These are phyloP conservation scores for Massariosphaeria phaeospora DNA, from an alignment of 495 filamentous ascomycete species.

Conservation along the genomic window DNA sequence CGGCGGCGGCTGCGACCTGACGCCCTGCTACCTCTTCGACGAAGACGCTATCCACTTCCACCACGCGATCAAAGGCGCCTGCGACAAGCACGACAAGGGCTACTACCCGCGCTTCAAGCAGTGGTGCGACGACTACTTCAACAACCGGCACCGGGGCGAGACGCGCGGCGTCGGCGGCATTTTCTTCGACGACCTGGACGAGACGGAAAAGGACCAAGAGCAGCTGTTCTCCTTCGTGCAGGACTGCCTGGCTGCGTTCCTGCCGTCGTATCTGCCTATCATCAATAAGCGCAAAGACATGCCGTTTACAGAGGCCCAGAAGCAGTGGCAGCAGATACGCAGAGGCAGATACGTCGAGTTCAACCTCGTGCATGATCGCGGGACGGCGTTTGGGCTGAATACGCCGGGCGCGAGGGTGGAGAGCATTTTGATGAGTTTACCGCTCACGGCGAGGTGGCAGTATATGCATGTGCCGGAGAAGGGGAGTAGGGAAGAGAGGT, in stretches of 20 bases:
- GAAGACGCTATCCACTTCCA: constrained; percentile 98
- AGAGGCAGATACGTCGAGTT: constrained; percentile 96
- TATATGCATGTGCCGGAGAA: constrained; percentile 87
- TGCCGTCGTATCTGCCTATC: constrained; percentile 89
- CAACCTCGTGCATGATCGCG: constrained; percentile 95
- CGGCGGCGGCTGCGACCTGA: constrained; percentile 90
- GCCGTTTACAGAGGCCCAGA: constrained; percentile 77
- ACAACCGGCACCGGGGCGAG: constrained; percentile 84
- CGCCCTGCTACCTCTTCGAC: constrained; percentile 89
- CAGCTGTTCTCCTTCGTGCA: constrained; percentile 88
- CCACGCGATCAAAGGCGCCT: constrained; percentile 82
- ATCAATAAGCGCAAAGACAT: constrained; percentile 82
- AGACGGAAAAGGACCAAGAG: constrained; percentile 79
- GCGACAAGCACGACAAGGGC: constrained; percentile 84
- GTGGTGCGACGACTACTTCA: constrained; percentile 98
- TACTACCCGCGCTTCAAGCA: constrained; percentile 96
- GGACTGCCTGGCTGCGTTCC: constrained; percentile 75
- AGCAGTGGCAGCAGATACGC: constrained; percentile 93
- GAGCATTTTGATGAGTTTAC: constrained; percentile 96
- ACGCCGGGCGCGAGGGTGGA: constrained; percentile 89
- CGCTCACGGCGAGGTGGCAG: constrained; percentile 85
- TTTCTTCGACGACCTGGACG: constrained; percentile 97
- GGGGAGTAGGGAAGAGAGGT: constrained; percentile 65
- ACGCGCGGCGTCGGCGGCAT: constrained; percentile 90
- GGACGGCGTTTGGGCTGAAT: constrained; percentile 89